phyloP scores from a whole-genome alignment of 2,329 filamentous ascomycete genomes.

The Parasarocladium wereldwijsianum region DNA sequence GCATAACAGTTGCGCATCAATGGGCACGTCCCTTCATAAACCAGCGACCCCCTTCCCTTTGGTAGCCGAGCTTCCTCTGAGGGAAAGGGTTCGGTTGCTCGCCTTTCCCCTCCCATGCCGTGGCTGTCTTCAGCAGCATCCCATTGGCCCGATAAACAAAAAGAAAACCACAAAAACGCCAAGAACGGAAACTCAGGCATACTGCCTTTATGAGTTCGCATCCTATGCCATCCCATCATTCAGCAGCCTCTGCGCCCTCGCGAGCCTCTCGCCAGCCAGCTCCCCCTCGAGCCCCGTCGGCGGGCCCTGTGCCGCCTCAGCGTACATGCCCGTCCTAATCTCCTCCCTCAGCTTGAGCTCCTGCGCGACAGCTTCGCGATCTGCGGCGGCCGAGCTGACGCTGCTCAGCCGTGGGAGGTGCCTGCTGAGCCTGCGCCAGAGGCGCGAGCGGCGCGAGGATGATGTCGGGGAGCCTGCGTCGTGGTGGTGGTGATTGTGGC shows the following conservation, averaged over 20 bases:
- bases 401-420: conserved; percentile 11
- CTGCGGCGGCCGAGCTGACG: conserved; percentile 1
- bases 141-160: too few relatives aligned
- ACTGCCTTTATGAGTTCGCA: too few relatives aligned
- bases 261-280: conserved; percentile 22
- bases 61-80: too few relatives aligned
- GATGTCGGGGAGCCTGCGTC: conserved; percentile 5
- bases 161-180: too few relatives aligned
- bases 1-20: too few relatives aligned
- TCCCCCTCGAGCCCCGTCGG: conserved; percentile 11
- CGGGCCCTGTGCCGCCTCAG: conserved; percentile 9
- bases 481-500: neutral
- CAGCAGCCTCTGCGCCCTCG: conserved; percentile 24
- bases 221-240: conserved; percentile 13
- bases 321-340: conserved; percentile 21
- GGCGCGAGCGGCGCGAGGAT: conserved; percentile 2
- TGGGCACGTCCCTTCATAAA: too few relatives aligned
- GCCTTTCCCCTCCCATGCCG: too few relatives aligned
- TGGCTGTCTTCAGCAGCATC: too few relatives aligned
- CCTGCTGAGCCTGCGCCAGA: conserved; percentile 15
- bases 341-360: conserved; percentile 6
- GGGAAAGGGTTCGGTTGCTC: too few relatives aligned
- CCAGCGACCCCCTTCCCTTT: too few relatives aligned
- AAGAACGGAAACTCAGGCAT: too few relatives aligned
- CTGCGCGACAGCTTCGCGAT: neutral